Conservation (phyloP, 768 basidiomycete genomes). For the Amanita muscaria region DNA sequence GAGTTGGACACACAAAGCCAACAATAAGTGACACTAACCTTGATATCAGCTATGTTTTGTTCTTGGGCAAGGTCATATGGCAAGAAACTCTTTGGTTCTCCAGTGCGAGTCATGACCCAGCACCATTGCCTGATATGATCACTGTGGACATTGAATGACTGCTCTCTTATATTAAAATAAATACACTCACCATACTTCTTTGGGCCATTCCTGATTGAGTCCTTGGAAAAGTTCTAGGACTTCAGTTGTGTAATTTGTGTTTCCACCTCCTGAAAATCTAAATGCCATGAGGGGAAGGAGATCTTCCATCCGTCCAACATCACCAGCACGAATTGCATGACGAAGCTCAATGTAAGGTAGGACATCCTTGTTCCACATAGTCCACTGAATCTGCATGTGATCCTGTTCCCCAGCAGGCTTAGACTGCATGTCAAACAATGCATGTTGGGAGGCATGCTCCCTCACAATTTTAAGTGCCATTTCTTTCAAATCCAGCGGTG, state of each 20-base stretch:
- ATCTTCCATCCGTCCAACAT: constrained; percentile 28
- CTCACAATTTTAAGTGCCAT: no score
- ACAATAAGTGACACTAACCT: no score
- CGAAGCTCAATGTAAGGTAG: constrained; percentile 28
- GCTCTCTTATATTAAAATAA: no score
- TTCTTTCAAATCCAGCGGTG: no score
- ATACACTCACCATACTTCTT: constrained; percentile 18
- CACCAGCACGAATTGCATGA: constrained; percentile 26
- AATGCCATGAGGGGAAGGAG: constrained; percentile 23
- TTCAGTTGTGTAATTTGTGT: constrained; percentile 26
- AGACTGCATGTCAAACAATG: no score
- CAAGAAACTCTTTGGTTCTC: constrained; percentile 14
- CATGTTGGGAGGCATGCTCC: no score
- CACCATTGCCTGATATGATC: constrained; percentile 20
- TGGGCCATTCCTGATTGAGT: constrained; percentile 23
- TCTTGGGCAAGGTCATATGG: constrained; percentile 26
- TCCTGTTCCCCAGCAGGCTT: constrained; percentile 18
- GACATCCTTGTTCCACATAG: constrained; percentile 28
- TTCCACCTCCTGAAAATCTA: constrained; percentile 23
- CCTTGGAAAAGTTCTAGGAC: constrained; percentile 26
- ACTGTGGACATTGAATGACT: no score
- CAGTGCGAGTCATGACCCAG: constrained; percentile 25
- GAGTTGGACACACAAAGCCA: no score
- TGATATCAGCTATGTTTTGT: constrained; percentile 28
- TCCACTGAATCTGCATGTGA: constrained; percentile 9